Base-by-base conservation (phyloP, 768 basidiomycete genomes). In the Kockovaella imperatae region DNA sequence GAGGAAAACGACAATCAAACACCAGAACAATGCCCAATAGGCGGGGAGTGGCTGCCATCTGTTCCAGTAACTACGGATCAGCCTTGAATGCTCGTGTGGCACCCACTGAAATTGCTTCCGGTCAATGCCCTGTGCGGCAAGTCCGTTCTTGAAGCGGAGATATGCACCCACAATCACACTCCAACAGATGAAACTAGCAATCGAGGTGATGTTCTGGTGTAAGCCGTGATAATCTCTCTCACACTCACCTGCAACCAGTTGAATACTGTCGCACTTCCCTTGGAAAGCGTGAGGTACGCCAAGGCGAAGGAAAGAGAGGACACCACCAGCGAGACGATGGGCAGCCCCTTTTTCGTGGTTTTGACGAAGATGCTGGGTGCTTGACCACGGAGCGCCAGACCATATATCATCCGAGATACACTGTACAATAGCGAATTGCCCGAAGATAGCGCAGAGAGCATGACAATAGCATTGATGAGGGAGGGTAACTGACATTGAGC, bases 71-170 rank as follows among this genome's bases (percentile, higher is more conserved):
- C n/a, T n/a, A n/a, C n/a, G n/a, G n/a, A n/a, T n/a, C n/a, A n/a
- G n/a, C n/a, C n/a, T n/a, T n/a, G n/a, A n/a, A n/a, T n/a, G n/a
- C n/a, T n/a, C n/a, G n/a, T n/a, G n/a, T n/a, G n/a, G n/a, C n/a
- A 49, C 54, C 45, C 42, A 57, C 52, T 91, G 89, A 8, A 95
- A 76, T 7, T 72, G 77, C 18, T 48, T 73, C 35, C 90, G 77
- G 62, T 86, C 79, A 58, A 83, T 79, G 15, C 87, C 86, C 65
- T 96, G 91, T 2, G 68, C 80, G 64, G 83, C 82, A 73, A 84
- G 60, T 47, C 88, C 93, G 15, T 76, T 69, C 69, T 90, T 78
- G 78, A 96, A 96, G 31, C 90, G 83, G 42, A 86, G 50, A 61
- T 86, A 88, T 6, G 84, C 83, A 39, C 86, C 21, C 45, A 73